phyloP scores from a whole-genome alignment of 768 basidiomycete genomes.

The Lactarius quietus region DNA sequence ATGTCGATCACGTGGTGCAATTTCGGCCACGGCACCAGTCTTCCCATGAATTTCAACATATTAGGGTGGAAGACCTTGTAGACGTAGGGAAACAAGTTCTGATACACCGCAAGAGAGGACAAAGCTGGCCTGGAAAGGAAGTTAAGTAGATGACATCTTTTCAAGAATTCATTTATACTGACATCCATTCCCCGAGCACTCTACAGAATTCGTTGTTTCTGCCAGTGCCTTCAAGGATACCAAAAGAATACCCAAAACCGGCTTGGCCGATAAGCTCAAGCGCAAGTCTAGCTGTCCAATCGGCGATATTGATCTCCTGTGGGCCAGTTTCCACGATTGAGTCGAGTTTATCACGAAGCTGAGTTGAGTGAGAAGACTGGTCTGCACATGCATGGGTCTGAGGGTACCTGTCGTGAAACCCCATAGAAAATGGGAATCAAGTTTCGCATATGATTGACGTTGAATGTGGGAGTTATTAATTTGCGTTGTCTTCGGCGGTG shows the following conservation, averaged over 20 bases:
- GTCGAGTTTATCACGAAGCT: slow-evolving; percentile 33
- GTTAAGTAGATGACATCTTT: not conserved
- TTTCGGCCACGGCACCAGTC: slow-evolving; percentile 34
- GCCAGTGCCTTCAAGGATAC: slow-evolving; percentile 19
- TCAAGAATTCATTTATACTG: not conserved
- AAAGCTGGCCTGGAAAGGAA: slow-evolving; percentile 14
- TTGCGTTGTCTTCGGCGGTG: slow-evolving; percentile 21
- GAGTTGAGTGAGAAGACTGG: slow-evolving; percentile 38
- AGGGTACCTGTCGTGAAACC: slow-evolving; percentile 18
- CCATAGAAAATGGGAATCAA: slow-evolving; percentile 25
- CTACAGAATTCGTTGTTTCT: slow-evolving; percentile 24
- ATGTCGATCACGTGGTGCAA: slow-evolving; percentile 36
- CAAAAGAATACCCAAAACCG: slow-evolving; percentile 21
- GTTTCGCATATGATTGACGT: slow-evolving; percentile 23
- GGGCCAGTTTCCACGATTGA: slow-evolving; percentile 35
- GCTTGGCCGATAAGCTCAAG: slow-evolving; percentile 24
- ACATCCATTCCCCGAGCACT: slow-evolving; percentile 29
- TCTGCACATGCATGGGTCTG: slow-evolving; percentile 33
- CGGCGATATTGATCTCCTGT: slow-evolving; percentile 29
- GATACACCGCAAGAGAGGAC: slow-evolving; percentile 13
- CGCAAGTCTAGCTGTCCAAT: slow-evolving; percentile 16
- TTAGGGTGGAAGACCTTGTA: slow-evolving; percentile 24
- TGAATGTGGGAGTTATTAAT: not conserved
- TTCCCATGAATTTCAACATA: slow-evolving; percentile 36
- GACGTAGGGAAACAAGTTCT: slow-evolving; percentile 24